Evolutionary conservation across 495 filamentous ascomycete species (phyloP).

Genomic region (Thermothielavioides terrestris): DNA sequence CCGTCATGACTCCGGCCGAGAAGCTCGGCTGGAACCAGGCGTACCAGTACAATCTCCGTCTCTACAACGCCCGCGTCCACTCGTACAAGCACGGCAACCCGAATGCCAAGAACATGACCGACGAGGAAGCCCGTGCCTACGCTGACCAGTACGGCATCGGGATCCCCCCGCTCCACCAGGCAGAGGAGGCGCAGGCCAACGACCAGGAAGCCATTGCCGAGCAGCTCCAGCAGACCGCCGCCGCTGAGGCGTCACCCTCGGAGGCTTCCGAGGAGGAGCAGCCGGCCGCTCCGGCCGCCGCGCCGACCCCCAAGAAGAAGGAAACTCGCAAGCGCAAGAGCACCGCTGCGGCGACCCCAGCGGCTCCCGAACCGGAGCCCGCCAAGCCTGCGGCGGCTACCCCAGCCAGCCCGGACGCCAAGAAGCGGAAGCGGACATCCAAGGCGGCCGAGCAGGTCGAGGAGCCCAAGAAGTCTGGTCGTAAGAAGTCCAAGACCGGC

Average conservation of each 20-base stretch:
- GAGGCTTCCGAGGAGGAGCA: slow-evolving; percentile 35
- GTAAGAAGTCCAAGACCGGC: slow-evolving; percentile 42
- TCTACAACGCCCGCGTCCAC: slow-evolving; percentile 62
- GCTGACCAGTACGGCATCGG: slow-evolving; percentile 47
- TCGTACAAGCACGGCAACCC: slow-evolving; percentile 63
- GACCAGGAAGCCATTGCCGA: slow-evolving; percentile 52
- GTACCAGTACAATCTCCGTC: slow-evolving; percentile 66
- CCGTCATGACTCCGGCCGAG: slow-evolving; percentile 58
- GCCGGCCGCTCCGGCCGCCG: slow-evolving; percentile 19
- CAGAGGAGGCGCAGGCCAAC: slow-evolving; percentile 45
- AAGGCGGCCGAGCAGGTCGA: slow-evolving; percentile 37
- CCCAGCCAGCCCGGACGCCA: slow-evolving; percentile 42
- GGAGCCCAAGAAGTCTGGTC: slow-evolving; percentile 46
- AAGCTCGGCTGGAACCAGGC: slow-evolving; percentile 69
- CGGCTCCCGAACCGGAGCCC: slow-evolving; percentile 41
- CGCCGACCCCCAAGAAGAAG: slow-evolving; percentile 48
- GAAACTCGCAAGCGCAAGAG: slow-evolving; percentile 42
- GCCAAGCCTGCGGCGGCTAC: slow-evolving; percentile 45
- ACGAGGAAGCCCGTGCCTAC: slow-evolving; percentile 48
- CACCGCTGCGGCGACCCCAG: slow-evolving; percentile 32
- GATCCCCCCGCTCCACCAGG: slow-evolving; percentile 33
- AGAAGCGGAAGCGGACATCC: slow-evolving; percentile 58
- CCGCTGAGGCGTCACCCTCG: slow-evolving; percentile 31
- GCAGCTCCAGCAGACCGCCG: slow-evolving; percentile 43
- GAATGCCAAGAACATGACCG: slow-evolving; percentile 53